Evolutionary conservation across 148 eudicot species (phyloP).

Genomic region (Bassia scoparia): DNA sequence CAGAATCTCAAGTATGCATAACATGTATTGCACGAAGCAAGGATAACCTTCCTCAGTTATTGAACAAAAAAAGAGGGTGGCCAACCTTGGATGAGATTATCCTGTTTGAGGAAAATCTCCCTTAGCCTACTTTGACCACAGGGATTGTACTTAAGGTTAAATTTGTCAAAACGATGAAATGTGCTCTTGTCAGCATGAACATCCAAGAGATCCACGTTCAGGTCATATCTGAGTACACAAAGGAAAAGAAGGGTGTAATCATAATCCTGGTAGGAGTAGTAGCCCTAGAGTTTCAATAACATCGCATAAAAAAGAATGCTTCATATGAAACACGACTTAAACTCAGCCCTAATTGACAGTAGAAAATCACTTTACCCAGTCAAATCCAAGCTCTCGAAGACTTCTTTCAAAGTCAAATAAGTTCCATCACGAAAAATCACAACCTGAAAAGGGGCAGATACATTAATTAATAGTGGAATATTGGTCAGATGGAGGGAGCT

Average conservation of each 20-base stretch:
- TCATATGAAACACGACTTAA: background rate
- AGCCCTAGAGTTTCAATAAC: background rate
- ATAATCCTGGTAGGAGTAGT: background rate
- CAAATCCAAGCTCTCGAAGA: slow-evolving; percentile 96
- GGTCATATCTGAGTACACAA: slow-evolving; percentile 61
- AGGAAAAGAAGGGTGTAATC: background rate
- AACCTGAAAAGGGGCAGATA: slow-evolving; percentile 49
- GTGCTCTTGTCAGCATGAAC: slow-evolving; percentile 99
- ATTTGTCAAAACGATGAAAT: slow-evolving; percentile 99
- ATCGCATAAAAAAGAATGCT: background rate
- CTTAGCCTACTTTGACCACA: slow-evolving; percentile 99
- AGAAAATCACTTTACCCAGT: slow-evolving; percentile 58
- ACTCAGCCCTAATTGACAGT: background rate
- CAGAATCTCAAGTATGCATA: background rate
- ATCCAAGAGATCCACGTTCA: slow-evolving; percentile 94
- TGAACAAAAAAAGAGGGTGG: slow-evolving; percentile 13
- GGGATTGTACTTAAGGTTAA: slow-evolving; percentile 97
- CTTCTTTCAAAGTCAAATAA: slow-evolving; percentile 90
- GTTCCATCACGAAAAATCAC: slow-evolving; percentile 98
- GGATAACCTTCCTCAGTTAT: background rate
- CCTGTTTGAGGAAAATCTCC: slow-evolving; percentile 95
- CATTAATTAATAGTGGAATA: background rate
- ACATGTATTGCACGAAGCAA: background rate
- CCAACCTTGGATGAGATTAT: slow-evolving; percentile 97
- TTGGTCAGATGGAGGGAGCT: background rate